Conservation (phyloP, 1,139 yeast genomes). For the Nematodospora anomalae region DNA sequence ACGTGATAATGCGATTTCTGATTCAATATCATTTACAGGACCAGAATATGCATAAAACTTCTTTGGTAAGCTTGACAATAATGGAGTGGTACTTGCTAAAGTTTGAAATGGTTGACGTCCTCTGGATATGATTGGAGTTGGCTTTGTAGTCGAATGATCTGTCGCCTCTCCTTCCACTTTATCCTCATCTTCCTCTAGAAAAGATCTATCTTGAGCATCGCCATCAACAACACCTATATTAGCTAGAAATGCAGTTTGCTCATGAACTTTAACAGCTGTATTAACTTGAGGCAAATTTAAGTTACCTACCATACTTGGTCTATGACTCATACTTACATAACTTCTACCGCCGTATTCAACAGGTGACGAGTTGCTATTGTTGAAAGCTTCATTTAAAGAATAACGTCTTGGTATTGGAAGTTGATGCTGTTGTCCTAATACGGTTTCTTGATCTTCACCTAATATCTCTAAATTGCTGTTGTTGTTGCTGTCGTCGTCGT, state of each 20-base stretch:
- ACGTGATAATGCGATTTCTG: slow-evolving; percentile 4
- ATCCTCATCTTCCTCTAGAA: slow-evolving; percentile 5
- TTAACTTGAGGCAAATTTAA: slow-evolving; percentile 41
- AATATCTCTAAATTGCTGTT: background rate
- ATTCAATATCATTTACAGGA: slow-evolving; percentile 4
- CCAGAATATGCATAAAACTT: slow-evolving; percentile 1
- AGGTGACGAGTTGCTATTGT: slow-evolving; percentile 24
- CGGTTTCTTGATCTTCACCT: background rate
- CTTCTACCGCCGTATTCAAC: slow-evolving; percentile 49
- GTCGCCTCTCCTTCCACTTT: background rate
- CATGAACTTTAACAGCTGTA: slow-evolving; percentile 54
- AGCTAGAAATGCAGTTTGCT: slow-evolving; percentile 64
- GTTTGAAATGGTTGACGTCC: slow-evolving; percentile 6
- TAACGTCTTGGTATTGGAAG: slow-evolving; percentile 17
- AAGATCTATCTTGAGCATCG: slow-evolving; percentile 7
- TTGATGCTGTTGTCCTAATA: slow-evolving; percentile 1
- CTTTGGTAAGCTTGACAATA: slow-evolving; percentile 6
- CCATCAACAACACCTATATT: slow-evolving; percentile 54
- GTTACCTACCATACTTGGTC: slow-evolving; percentile 16
- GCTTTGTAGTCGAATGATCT: slow-evolving; percentile 26
- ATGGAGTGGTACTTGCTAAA: slow-evolving; percentile 9
- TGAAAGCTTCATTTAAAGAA: slow-evolving; percentile 29
- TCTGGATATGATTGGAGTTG: slow-evolving; percentile 15
- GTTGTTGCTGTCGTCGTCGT: background rate
- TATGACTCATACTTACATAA: slow-evolving; percentile 36